phyloP scores from a whole-genome alignment of 2,329 filamentous ascomycete genomes.

The Monosporascus sp. region DNA sequence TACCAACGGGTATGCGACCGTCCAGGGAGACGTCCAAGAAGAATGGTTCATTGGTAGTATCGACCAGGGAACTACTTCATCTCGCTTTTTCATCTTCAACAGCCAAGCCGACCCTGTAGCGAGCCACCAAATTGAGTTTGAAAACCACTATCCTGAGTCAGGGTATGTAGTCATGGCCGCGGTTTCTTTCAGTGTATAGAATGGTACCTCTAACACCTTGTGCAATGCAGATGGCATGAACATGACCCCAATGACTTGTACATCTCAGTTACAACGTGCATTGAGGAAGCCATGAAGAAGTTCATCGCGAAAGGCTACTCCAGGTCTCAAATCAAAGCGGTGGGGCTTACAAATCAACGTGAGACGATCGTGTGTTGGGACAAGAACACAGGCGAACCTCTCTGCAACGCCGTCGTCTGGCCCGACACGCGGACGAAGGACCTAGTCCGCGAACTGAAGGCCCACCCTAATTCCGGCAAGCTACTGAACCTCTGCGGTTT shows the following conservation, averaged over 20 bases:
- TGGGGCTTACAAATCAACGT: constrained; percentile 87
- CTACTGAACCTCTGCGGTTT: constrained; percentile 71
- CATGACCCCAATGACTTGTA: constrained; percentile 78
- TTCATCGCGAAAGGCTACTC: constrained; percentile 68
- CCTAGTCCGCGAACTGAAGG: constrained; percentile 73
- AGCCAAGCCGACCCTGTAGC: constrained; percentile 71
- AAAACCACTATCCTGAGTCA: constrained; percentile 76
- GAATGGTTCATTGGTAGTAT: constrained; percentile 79
- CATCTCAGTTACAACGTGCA: constrained; percentile 70
- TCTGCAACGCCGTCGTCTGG: constrained; percentile 87
- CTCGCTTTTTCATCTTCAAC: constrained; percentile 88
- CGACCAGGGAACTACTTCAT: constrained; percentile 86
- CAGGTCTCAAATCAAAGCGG: constrained; percentile 63
- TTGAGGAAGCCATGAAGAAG: constrained; percentile 67
- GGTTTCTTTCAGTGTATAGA: constrained; percentile 1
- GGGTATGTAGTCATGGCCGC: constrained; percentile 54
- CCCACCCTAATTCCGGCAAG: constrained; percentile 60
- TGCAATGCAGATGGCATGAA: constrained; percentile 70
- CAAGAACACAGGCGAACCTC: constrained; percentile 68
- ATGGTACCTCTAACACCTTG: constrained; percentile 7
- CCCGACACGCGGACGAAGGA: constrained; percentile 73
- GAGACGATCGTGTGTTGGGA: constrained; percentile 89
- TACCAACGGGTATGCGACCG: constrained; percentile 1
- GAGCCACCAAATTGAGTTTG: constrained; percentile 81
- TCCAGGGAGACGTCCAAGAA: constrained; percentile 14